Conservation (phyloP, 495 filamentous ascomycete genomes). For the Eremomyces bilateralis region DNA sequence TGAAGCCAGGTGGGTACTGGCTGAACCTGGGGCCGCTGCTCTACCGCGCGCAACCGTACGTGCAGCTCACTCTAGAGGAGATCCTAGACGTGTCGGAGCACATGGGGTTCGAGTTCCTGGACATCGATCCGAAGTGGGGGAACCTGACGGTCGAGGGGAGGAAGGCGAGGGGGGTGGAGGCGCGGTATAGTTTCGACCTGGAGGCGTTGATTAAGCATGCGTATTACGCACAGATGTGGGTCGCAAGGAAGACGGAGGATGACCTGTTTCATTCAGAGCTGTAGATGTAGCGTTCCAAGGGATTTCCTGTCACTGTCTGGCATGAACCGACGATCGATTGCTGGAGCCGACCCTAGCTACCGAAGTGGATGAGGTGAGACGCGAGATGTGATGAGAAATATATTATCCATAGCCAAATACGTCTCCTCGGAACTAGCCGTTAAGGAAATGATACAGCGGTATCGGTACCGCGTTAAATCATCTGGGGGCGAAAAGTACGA, state of each 20-base stretch:
- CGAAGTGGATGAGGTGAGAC: too few species aligned
- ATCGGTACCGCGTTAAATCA: too few species aligned
- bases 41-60: not conserved
- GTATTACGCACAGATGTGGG: not conserved
- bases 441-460: too few species aligned
- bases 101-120: not conserved
- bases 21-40: not conserved
- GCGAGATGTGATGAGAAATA: too few species aligned
- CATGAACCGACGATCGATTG: too few species aligned
- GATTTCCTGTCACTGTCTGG: too few species aligned
- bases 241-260: not conserved
- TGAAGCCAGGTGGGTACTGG: not conserved
- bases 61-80: not conserved
- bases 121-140: not conserved
- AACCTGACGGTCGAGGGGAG: not conserved
- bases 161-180: not conserved
- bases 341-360: too few species aligned
- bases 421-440: too few species aligned
- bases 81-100: not conserved
- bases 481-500: too few species aligned
- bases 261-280: too few species aligned
- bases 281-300: too few species aligned
- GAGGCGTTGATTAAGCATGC: not conserved
- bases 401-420: too few species aligned
- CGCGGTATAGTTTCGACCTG: not conserved